These are phyloP conservation scores for Amanita rimosa DNA, from an alignment of 768 basidiomycete genomes.

Conservation along the genomic window DNA sequence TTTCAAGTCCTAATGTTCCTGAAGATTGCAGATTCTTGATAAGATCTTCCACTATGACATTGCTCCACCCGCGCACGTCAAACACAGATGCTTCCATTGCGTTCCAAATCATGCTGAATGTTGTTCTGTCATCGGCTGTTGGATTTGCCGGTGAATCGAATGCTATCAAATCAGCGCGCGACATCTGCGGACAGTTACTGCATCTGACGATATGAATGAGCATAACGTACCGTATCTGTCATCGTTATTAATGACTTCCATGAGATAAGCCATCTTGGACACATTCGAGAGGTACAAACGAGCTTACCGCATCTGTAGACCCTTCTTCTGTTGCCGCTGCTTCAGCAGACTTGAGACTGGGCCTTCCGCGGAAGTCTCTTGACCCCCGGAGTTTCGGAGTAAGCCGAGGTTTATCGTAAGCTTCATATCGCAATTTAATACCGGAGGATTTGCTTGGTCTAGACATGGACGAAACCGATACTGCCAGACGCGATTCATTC, in stretches of 20 bases:
- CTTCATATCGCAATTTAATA: constrained; percentile 53
- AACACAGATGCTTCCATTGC: constrained; percentile 27
- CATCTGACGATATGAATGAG: background rate
- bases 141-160: constrained; percentile 47
- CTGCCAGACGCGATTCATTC: background rate
- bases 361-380: background rate
- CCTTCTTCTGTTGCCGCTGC: background rate
- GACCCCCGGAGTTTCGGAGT: constrained; percentile 7
- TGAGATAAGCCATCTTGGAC: background rate
- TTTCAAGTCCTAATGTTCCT: constrained; percentile 27
- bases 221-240: background rate
- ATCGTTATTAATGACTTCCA: constrained; percentile 3
- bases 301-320: background rate
- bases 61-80: constrained; percentile 57
- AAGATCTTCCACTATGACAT: constrained; percentile 39
- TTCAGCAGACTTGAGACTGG: background rate
- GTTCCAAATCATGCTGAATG: constrained; percentile 50
- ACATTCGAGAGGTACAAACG: background rate
- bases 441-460: constrained; percentile 11
- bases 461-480: constrained; percentile 7
- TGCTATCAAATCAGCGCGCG: constrained; percentile 51
- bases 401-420: constrained; percentile 54
- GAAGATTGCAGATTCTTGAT: constrained; percentile 42
- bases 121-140: constrained; percentile 8
- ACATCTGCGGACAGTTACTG: constrained; percentile 13